phyloP scores from a whole-genome alignment of 1,139 yeast genomes.

The Sugiyamaella pinicola region DNA sequence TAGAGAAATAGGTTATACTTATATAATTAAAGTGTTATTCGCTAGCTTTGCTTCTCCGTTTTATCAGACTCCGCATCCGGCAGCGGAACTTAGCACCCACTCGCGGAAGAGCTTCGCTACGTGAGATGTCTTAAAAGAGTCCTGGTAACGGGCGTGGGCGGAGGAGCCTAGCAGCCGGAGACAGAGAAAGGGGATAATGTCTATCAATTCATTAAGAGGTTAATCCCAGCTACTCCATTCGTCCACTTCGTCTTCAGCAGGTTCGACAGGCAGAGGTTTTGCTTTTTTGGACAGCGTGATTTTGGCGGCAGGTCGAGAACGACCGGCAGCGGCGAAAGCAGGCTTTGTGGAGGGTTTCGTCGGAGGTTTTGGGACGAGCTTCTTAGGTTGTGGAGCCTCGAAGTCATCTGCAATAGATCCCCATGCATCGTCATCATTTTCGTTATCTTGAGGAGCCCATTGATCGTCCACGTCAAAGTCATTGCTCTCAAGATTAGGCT shows the following conservation, averaged over 20 bases:
- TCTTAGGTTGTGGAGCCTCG: constrained; percentile 16
- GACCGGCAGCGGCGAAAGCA: background rate
- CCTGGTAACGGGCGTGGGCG: background rate
- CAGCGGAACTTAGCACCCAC: background rate
- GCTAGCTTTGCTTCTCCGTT: too few relatives aligned
- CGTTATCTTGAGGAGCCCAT: constrained; percentile 20
- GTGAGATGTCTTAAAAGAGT: background rate
- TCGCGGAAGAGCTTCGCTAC: background rate
- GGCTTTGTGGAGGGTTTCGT: constrained; percentile 17
- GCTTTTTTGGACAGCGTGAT: constrained; percentile 20
- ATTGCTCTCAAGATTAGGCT: constrained; percentile 9
- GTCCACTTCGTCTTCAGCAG: constrained; percentile 32
- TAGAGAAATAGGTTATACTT: constrained; percentile 1
- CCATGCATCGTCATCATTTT: constrained; percentile 24
- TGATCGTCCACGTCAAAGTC: constrained; percentile 16
- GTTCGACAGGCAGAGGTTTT: constrained; percentile 28
- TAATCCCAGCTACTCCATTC: constrained; percentile 36
- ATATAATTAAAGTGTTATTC: background rate
- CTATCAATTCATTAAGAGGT: background rate
- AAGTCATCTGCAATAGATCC: constrained; percentile 21
- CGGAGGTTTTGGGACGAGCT: constrained; percentile 8
- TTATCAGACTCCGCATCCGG: too few relatives aligned
- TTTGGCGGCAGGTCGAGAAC: constrained; percentile 2
- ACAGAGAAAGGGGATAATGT: background rate
- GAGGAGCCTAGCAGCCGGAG: background rate